Conservation (phyloP, 2,329 filamentous ascomycete species). For the Paramyrothecium sp. region DNA sequence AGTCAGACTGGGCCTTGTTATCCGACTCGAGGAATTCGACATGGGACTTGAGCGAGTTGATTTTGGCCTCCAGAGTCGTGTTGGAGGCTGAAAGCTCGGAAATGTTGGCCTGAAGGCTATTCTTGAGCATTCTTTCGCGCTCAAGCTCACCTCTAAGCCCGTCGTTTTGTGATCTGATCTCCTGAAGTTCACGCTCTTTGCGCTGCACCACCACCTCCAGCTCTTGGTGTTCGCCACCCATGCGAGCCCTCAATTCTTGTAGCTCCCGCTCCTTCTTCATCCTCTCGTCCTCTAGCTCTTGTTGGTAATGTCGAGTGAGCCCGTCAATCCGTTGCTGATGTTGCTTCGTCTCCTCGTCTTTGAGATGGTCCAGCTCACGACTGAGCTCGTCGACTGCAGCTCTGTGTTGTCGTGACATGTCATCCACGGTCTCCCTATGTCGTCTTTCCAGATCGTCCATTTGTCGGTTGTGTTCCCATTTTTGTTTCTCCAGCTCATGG, state of each 20-base stretch:
- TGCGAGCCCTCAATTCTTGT: slow-evolving; percentile 57
- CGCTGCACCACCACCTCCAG: slow-evolving; percentile 44
- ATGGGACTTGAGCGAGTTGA: slow-evolving; percentile 74
- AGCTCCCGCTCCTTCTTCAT: slow-evolving; percentile 59
- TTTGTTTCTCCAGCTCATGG: slow-evolving; percentile 33
- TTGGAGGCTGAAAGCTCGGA: slow-evolving; percentile 60
- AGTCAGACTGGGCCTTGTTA: slow-evolving; percentile 82
- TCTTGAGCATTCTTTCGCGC: slow-evolving; percentile 63
- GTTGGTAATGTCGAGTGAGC: slow-evolving; percentile 60
- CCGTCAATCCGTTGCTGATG: slow-evolving; percentile 69
- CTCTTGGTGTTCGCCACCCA: slow-evolving; percentile 51
- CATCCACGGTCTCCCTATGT: slow-evolving; percentile 31
- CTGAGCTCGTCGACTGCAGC: slow-evolving; percentile 32
- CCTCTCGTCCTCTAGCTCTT: slow-evolving; percentile 66
- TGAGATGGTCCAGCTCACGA: slow-evolving; percentile 43
- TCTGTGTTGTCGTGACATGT: slow-evolving; percentile 32
- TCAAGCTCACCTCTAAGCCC: slow-evolving; percentile 49
- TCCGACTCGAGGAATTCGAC: slow-evolving; percentile 89
- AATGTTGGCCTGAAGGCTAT: slow-evolving; percentile 49
- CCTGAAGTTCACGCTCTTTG: slow-evolving; percentile 55
- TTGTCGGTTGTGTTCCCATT: slow-evolving; percentile 44
- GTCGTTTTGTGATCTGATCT: slow-evolving; percentile 43
- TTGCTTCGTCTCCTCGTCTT: slow-evolving; percentile 48
- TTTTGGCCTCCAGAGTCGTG: slow-evolving; percentile 69
- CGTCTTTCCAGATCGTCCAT: slow-evolving; percentile 47